Conservation (phyloP, 139 green algal genomes). For the Micractinium sp. region DNA sequence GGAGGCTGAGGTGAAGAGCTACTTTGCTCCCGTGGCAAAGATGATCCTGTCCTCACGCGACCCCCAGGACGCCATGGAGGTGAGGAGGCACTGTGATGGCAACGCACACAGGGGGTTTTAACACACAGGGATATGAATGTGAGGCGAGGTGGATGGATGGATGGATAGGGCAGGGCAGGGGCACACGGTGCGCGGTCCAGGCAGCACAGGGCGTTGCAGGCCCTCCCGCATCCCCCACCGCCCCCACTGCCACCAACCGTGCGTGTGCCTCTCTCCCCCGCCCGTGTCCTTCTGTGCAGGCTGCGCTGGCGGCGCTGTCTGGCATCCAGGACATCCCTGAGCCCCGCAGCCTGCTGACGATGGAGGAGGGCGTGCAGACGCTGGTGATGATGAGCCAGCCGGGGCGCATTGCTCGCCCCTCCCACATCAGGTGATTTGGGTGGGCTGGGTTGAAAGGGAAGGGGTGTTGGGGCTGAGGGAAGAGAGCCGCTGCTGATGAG, state of each 20-base stretch:
- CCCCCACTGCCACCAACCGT: neutral
- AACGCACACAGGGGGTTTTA: conserved; percentile 4
- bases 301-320: conserved; percentile 86
- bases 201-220: no score
- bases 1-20: conserved; percentile 74
- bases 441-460: neutral
- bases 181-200: no score
- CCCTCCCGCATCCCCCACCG: no score
- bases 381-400: conserved; percentile 62
- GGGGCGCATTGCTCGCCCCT: conserved; percentile 51
- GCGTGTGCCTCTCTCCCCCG: neutral
- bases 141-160: no score
- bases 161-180: no score
- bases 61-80: conserved; percentile 50
- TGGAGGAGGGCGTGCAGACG: conserved; percentile 78
- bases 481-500: no score
- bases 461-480: no score
- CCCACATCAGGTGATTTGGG: conserved; percentile 47
- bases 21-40: conserved; percentile 85
- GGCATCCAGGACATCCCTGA: conserved; percentile 86
- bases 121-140: no score
- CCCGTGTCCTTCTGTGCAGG: conserved; percentile 53
- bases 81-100: conserved; percentile 23
- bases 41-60: conserved; percentile 71
- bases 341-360: conserved; percentile 72